These are phyloP conservation scores for Corynascus novoguineensis DNA, from an alignment of 495 filamentous ascomycete genomes.

Conservation along the genomic window DNA sequence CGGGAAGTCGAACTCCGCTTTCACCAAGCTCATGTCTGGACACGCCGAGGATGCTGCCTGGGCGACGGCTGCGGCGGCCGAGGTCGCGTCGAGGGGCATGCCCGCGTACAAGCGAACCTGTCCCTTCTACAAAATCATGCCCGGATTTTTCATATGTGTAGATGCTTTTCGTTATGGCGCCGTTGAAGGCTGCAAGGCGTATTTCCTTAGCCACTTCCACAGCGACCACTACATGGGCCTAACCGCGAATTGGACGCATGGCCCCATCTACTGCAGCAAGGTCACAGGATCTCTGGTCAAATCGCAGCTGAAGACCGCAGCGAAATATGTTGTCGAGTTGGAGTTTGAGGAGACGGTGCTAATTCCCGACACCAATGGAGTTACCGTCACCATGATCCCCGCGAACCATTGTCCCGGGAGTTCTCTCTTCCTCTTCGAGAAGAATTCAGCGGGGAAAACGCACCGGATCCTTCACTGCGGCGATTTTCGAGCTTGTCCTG, in stretches of 20 bases:
- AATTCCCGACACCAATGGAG: constrained; percentile 72
- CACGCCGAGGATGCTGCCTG: constrained; percentile 89
- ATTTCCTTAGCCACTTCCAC: constrained; percentile 97
- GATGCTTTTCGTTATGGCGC: constrained; percentile 96
- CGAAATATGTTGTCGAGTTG: constrained; percentile 76
- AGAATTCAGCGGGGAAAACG: constrained; percentile 53
- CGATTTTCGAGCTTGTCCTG: constrained; percentile 85
- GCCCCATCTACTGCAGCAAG: constrained; percentile 92
- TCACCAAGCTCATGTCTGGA: constrained; percentile 84
- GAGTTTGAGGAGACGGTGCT: constrained; percentile 80
- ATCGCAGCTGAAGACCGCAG: constrained; percentile 77
- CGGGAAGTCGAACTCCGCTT: constrained; percentile 56
- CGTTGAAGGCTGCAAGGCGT: constrained; percentile 85
- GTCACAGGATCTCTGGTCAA: constrained; percentile 87
- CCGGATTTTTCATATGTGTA: constrained; percentile 84
- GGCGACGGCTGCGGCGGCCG: constrained; percentile 76
- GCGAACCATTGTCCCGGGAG: constrained; percentile 97
- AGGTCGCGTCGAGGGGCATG: constrained; percentile 75
- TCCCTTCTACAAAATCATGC: constrained; percentile 97
- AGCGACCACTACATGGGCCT: constrained; percentile 95
- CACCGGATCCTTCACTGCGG: constrained; percentile 91
- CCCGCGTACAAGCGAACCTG: constrained; percentile 84
- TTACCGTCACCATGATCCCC: constrained; percentile 86
- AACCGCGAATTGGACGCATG: constrained; percentile 81
- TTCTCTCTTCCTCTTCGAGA: constrained; percentile 90